Conservation (phyloP, 192 early-diverging fungal species). For the Chytriomyces confervae region DNA sequence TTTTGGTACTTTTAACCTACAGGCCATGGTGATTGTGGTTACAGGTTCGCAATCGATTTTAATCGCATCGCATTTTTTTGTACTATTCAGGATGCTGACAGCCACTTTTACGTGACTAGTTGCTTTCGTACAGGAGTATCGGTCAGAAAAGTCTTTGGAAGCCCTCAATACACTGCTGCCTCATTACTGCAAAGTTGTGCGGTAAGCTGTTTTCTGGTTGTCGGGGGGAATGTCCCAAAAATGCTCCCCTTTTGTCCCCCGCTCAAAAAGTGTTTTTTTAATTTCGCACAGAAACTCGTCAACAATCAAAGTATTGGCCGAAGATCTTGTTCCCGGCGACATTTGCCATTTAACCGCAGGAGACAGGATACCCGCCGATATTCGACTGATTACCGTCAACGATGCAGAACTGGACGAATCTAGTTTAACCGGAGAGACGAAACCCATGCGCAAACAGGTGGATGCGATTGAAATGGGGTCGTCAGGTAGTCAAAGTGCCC, state of each 20-base stretch:
- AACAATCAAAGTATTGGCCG: slow-evolving; percentile 69
- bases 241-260: not conserved
- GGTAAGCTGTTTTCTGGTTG: slow-evolving; percentile 46
- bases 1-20: not conserved
- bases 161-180: slow-evolving; percentile 85
- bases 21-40: slow-evolving; percentile 78
- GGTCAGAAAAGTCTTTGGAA: slow-evolving; percentile 82
- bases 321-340: slow-evolving; percentile 90
- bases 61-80: not conserved
- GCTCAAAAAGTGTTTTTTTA: not conserved
- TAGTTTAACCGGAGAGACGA: slow-evolving; percentile 84
- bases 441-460: slow-evolving; percentile 74
- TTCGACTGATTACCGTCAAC: slow-evolving; percentile 75
- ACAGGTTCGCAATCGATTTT: slow-evolving; percentile 54
- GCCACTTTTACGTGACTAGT: slow-evolving; percentile 53
- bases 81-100: not conserved
- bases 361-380: slow-evolving; percentile 93
- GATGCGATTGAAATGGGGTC: slow-evolving; percentile 56
- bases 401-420: slow-evolving; percentile 93
- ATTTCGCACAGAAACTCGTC: slow-evolving; percentile 61
- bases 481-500: not conserved
- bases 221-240: not conserved
- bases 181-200: slow-evolving; percentile 81
- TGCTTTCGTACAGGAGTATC: slow-evolving; percentile 88
- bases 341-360: slow-evolving; percentile 84